These are phyloP conservation scores for Wickerhamiella australiensis DNA, from an alignment of 805 yeast species.

Conservation along the genomic window DNA sequence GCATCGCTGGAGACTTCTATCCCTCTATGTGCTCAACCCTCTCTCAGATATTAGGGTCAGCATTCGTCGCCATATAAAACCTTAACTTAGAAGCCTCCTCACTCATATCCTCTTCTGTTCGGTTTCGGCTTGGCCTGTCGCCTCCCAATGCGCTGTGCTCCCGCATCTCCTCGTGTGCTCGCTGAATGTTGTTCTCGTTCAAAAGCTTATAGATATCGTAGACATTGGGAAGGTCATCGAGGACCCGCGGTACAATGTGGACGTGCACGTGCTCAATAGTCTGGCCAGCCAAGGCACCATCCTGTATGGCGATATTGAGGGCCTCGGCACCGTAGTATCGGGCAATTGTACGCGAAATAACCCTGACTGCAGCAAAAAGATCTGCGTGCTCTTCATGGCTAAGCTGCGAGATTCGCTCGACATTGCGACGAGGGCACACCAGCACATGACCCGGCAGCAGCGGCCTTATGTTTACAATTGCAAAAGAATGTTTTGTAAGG, in stretches of 20 bases:
- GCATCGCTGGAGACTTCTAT: too few relatives aligned
- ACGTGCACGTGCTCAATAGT: slow-evolving; percentile 92
- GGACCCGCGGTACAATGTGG: slow-evolving; percentile 74
- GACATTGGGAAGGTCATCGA: slow-evolving; percentile 46
- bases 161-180: slow-evolving; percentile 26
- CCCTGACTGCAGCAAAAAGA: slow-evolving; percentile 63
- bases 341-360: slow-evolving; percentile 56
- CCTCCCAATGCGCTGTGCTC: slow-evolving; percentile 26
- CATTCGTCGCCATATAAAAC: slow-evolving; percentile 20
- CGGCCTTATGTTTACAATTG: slow-evolving; percentile 84
- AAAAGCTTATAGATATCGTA: slow-evolving; percentile 63
- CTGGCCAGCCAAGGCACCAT: slow-evolving; percentile 93
- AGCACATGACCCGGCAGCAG: slow-evolving; percentile 88
- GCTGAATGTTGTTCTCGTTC: slow-evolving; percentile 44
- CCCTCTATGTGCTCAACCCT: too few relatives aligned
- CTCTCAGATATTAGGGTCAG: slow-evolving; percentile 15
- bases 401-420: slow-evolving; percentile 55
- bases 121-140: slow-evolving; percentile 45
- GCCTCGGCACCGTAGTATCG: slow-evolving; percentile 65
- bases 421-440: slow-evolving; percentile 68
- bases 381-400: slow-evolving; percentile 59
- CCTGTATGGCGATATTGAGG: slow-evolving; percentile 85
- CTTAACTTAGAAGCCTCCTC: slow-evolving; percentile 51
- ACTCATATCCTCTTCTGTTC: slow-evolving; percentile 56
- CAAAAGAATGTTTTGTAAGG: slow-evolving; percentile 56